Percentiles rank a stretch among this genome's conserved stretches.
phyloP scores from a whole-genome alignment of 2,329 filamentous ascomycete genomes.

The Hirsutella rhossiliensis region DNA sequence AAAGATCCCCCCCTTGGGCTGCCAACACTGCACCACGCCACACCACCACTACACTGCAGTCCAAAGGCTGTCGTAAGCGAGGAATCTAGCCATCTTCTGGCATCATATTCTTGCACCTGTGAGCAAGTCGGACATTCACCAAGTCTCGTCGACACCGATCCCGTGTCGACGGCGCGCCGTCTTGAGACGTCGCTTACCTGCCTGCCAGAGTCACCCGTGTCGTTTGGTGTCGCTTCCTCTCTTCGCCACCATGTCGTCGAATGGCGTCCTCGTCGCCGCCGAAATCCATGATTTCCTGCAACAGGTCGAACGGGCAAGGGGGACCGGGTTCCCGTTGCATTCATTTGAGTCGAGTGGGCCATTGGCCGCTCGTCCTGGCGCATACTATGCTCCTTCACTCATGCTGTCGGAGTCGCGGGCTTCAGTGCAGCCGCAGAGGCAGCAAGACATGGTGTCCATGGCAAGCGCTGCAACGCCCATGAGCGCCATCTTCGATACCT shows the following conservation, averaged over 20 bases:
- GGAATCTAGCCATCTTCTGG: too few relatives aligned
- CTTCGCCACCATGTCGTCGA: neutral
- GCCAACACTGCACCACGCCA: too few relatives aligned
- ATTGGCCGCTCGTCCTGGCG: neutral
- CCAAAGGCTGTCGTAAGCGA: too few relatives aligned
- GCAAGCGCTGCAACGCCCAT: slow-evolving; percentile 5
- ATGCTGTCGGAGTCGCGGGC: neutral
- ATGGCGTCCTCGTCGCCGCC: neutral
- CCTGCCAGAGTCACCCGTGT: neutral
- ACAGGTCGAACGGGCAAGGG: neutral
- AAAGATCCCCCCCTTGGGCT: too few relatives aligned
- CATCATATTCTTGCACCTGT: too few relatives aligned
- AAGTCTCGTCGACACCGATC: too few relatives aligned
- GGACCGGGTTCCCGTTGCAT: neutral
- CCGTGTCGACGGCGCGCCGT: too few relatives aligned
- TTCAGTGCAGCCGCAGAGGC: neutral
- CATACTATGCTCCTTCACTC: slow-evolving; percentile 3
- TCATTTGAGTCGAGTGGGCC: neutral
- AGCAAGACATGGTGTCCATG: slow-evolving; percentile 1
- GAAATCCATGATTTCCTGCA: neutral
- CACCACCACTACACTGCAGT: too few relatives aligned
- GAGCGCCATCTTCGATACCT: slow-evolving; percentile 5
- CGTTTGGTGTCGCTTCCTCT: neutral
- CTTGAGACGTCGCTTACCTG: too few relatives aligned
- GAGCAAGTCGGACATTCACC: too few relatives aligned